These are phyloP conservation scores for Glycine latifolia DNA, from an alignment of 306 rosid species.

Conservation along the genomic window DNA sequence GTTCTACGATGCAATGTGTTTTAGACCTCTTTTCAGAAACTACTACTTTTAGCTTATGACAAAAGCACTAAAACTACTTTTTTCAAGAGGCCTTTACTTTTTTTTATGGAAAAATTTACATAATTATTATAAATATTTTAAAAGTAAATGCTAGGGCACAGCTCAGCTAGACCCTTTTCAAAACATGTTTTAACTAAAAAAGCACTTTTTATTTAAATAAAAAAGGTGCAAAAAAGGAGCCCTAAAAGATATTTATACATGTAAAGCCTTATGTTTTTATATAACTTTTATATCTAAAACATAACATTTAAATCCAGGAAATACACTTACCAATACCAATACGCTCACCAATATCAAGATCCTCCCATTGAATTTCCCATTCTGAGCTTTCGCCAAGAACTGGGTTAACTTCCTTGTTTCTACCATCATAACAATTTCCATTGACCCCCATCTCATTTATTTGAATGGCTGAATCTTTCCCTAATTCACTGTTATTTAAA, in stretches of 20 bases:
- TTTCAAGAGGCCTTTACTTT: not conserved
- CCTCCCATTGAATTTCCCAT: conserved; percentile 98
- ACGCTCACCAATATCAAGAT: conserved; percentile 96
- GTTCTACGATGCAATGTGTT: not conserved
- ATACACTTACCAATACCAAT: conserved; percentile 92
- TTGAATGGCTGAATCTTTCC: conserved; percentile 54
- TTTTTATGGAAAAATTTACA: not conserved
- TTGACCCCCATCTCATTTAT: conserved; percentile 48
- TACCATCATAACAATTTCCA: conserved; percentile 53
- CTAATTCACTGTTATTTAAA: conserved; percentile 45
- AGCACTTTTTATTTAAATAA: not conserved
- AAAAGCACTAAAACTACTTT: not conserved
- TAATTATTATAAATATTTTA: not conserved
- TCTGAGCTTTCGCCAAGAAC: conserved; percentile 78
- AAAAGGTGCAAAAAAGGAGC: not conserved
- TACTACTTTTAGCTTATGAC: not conserved
- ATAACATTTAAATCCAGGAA: conserved; percentile 33
- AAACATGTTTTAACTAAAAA: not conserved
- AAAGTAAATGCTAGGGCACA: not conserved
- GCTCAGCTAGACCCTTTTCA: not conserved
- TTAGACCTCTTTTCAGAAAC: not conserved
- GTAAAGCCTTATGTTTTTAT: conserved; percentile 23
- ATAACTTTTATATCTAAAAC: conserved; percentile 11
- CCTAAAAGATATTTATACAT: conserved; percentile 3
- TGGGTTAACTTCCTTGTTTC: conserved; percentile 58